Conservation (phyloP, 2,329 filamentous ascomycete genomes). For the Penicillium psychrosexuale region DNA sequence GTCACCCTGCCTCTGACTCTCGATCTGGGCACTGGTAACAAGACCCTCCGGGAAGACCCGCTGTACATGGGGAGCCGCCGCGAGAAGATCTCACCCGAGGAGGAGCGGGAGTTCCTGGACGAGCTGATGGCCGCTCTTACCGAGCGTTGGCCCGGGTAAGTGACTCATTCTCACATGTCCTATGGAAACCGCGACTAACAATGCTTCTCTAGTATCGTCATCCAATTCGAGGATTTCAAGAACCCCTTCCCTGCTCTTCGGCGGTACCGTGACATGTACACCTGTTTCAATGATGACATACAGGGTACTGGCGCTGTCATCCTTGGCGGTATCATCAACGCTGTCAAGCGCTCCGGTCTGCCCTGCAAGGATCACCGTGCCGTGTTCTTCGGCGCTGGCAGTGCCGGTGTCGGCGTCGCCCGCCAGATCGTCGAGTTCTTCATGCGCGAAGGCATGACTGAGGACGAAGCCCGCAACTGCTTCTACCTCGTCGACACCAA, state of each 20-base stretch:
- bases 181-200: slow-evolving; percentile 24
- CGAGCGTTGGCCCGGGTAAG: slow-evolving; percentile 67
- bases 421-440: slow-evolving; percentile 98
- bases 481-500: slow-evolving; percentile 98
- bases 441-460: slow-evolving; percentile 82
- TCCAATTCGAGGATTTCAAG: slow-evolving; percentile 98
- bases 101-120: slow-evolving; percentile 90
- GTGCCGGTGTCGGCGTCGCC: slow-evolving; percentile 92
- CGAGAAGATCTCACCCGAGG: slow-evolving; percentile 71
- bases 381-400: slow-evolving; percentile 94
- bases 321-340: slow-evolving; percentile 72
- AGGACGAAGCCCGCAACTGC: slow-evolving; percentile 81
- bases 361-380: slow-evolving; percentile 86
- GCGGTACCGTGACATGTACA: slow-evolving; percentile 82
- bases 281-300: slow-evolving; percentile 98
- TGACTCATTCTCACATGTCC: slow-evolving; percentile 31
- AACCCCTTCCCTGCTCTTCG: slow-evolving; percentile 93
- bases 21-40: slow-evolving; percentile 63
- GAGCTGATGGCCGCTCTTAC: slow-evolving; percentile 92
- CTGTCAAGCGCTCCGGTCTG: slow-evolving; percentile 79
- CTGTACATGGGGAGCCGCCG: slow-evolving; percentile 88
- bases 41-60: slow-evolving; percentile 68
- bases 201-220: slow-evolving; percentile 56
- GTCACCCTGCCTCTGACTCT: slow-evolving; percentile 61
- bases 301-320: slow-evolving; percentile 97